Evolutionary conservation across 352 stramenopile genomes (phyloP), one percentile per base, ranked within the genome.

Genomic region (Globisporangium canariense): DNA sequence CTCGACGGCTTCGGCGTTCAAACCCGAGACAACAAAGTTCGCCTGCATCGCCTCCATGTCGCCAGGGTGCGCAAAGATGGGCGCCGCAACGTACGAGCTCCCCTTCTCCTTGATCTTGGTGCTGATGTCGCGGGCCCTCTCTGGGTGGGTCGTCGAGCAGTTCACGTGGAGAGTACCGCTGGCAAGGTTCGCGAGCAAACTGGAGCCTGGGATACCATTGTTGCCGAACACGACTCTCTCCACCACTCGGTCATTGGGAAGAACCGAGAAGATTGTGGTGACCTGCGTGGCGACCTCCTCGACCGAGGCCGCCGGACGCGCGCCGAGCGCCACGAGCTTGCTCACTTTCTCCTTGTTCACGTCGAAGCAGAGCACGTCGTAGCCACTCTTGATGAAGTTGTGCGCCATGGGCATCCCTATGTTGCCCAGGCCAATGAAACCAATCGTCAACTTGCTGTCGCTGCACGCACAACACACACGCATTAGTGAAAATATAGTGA

Each of bases 381-480:
- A 67, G 25, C 73, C 82, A 14, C 75, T 87, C 58, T 90, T 83
- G 32, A 97, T 60, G 40, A 96, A 66, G 73, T 98, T 97, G 60
- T 82, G 72, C 40, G 86, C 84, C 93, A 98, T 98, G 13, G 86
- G 90, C 50, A 88, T 72, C 0, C 91, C 92, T 91, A 98, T 98
- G 68, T 98, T 97, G 28, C 93, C 93, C 11, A 98, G 74, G 6
- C 93, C 91, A 32, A 98, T 83, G 73, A 98, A 97, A 22, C 89
- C 91, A 20, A 97, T 63, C 11, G 52, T 53, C 25, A 58, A 50
- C 22, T 51, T 58, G 46, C n/a, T n/a, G 14, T 32, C 52, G 32
- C 52, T 58, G 52, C 18, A 56, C 16, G 30, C 11, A 2, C 16
- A 52, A 3, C 22, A 62, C 14, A 62, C 16, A 62, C 0, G 14